A percentile compares a stretch with the other conserved stretches of the same genome.
Conservation (phyloP, 139 green algal species). For the Dunaliella primolecta region DNA sequence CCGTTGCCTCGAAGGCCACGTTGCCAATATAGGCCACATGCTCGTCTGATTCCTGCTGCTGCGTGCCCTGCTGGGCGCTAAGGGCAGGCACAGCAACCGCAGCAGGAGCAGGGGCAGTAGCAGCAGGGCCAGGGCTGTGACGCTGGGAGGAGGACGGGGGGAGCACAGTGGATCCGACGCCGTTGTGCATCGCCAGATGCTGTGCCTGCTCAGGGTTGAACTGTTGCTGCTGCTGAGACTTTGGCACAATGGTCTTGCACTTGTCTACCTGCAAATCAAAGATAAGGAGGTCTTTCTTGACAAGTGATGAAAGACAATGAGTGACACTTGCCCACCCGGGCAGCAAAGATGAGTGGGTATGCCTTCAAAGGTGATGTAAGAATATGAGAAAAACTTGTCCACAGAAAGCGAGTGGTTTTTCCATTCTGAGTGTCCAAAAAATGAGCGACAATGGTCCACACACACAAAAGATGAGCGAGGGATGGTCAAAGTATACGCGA, state of each 20-base stretch:
- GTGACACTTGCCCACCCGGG: too few relatives aligned
- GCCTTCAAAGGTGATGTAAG: too few relatives aligned
- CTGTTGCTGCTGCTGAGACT: slow-evolving; percentile 13
- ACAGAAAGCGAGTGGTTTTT: too few relatives aligned
- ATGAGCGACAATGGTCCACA: too few relatives aligned
- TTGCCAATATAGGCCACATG: slow-evolving; percentile 76
- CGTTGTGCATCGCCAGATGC: background rate
- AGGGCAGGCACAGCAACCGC: background rate
- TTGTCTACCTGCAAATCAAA: background rate
- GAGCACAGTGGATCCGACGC: background rate
- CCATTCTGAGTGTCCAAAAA: too few relatives aligned
- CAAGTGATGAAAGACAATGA: too few relatives aligned
- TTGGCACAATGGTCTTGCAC: background rate
- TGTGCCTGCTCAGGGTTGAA: background rate
- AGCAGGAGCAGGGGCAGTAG: background rate
- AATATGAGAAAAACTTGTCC: too few relatives aligned
- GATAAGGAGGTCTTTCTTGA: too few relatives aligned
- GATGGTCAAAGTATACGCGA: too few relatives aligned
- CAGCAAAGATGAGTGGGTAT: too few relatives aligned
- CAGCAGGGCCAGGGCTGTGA: background rate
- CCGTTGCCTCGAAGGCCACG: slow-evolving; percentile 63
- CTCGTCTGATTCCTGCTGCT: background rate
- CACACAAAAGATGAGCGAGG: too few relatives aligned
- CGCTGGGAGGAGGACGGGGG: background rate
- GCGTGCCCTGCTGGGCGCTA: background rate